A percentile compares a stretch with the other conserved stretches of the same genome.
phyloP scores from a whole-genome alignment of 495 filamentous ascomycete genomes.

The Aspergillus steynii region DNA sequence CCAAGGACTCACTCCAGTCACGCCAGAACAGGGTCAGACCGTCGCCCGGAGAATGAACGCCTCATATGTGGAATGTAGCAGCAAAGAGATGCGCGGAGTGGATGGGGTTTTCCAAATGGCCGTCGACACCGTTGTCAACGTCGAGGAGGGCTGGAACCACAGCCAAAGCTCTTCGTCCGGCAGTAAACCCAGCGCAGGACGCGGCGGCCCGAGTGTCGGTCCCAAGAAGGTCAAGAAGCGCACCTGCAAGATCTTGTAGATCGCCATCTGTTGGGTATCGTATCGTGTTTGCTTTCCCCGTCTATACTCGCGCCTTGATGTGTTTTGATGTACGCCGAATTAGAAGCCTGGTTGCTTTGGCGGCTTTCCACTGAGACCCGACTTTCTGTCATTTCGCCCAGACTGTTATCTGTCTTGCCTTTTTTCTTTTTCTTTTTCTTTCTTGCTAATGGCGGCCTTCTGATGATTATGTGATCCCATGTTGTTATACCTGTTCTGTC shows the following conservation, averaged over 20 bases:
- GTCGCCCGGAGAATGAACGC: conserved; percentile 93
- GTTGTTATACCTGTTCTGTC: conserved; percentile 18
- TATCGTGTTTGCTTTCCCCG: conserved; percentile 5
- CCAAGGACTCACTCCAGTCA: conserved; percentile 93
- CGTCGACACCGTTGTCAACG: conserved; percentile 75
- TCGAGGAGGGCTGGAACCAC: conserved; percentile 39
- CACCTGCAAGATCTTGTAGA: conserved; percentile 68
- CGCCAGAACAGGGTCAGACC: conserved; percentile 79
- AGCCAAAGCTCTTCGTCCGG: conserved; percentile 20
- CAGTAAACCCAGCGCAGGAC: conserved; percentile 31
- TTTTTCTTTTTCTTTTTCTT: conserved; percentile 11
- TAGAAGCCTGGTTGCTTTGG: conserved; percentile 46
- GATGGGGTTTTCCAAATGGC: conserved; percentile 92
- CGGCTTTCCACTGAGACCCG: conserved; percentile 21
- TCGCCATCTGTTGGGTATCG: not conserved
- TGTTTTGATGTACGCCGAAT: conserved; percentile 24
- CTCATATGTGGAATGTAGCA: conserved; percentile 94
- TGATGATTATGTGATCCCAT: conserved; percentile 20
- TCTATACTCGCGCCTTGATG: conserved; percentile 13
- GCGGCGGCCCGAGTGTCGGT: conserved; percentile 24
- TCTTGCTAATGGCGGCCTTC: conserved; percentile 18
- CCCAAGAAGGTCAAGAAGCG: conserved; percentile 63
- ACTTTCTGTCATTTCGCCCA: conserved; percentile 17
- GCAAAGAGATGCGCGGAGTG: conserved; percentile 93
- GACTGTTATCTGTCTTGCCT: conserved; percentile 11